A percentile compares a stretch with the other conserved stretches of the same genome.
Evolutionary conservation across 75 land plant genomes (phyloP).

Genomic region (Pinus albicaulis): DNA sequence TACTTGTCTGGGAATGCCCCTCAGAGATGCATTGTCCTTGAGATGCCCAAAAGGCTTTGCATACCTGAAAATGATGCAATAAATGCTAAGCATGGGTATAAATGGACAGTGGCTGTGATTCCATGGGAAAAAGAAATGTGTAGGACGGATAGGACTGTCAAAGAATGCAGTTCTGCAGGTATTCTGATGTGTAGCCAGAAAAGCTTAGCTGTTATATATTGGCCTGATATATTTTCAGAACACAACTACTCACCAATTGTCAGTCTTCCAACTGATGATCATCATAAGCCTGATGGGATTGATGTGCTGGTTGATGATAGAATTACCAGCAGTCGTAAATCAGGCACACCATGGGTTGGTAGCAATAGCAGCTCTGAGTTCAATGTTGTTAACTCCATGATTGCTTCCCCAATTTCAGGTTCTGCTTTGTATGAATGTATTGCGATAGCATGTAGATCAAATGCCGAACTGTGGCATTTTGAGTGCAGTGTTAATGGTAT

Average conservation of each 20-base stretch:
- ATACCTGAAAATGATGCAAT: slow-evolving; percentile 14
- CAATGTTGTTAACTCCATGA: slow-evolving; percentile 53
- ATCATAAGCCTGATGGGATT: slow-evolving; percentile 5
- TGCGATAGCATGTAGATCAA: slow-evolving; percentile 66
- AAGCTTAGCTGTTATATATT: slow-evolving; percentile 61
- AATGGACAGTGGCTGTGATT: slow-evolving; percentile 69
- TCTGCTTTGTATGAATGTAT: slow-evolving; percentile 29
- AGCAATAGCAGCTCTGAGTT: slow-evolving; percentile 11
- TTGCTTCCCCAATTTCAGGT: slow-evolving; percentile 60
- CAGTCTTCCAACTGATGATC: slow-evolving; percentile 27
- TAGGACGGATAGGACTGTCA: slow-evolving; percentile 4
- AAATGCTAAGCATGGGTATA: slow-evolving; percentile 15
- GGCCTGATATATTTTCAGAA: slow-evolving; percentile 74
- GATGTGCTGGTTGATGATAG: slow-evolving; percentile 16
- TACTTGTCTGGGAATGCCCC: slow-evolving; percentile 54
- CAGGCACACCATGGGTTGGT: slow-evolving; percentile 9
- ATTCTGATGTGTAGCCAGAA: slow-evolving; percentile 66
- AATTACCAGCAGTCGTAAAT: slow-evolving; percentile 9
- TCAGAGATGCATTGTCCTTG: slow-evolving; percentile 49
- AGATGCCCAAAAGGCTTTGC: slow-evolving; percentile 51
- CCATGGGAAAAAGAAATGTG: slow-evolving; percentile 38
- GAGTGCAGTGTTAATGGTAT: slow-evolving; percentile 59
- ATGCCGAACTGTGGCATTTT: slow-evolving; percentile 70
- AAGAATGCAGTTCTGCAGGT: slow-evolving; percentile 45
- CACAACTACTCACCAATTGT: slow-evolving; percentile 19